A percentile compares a stretch with the other conserved stretches of the same genome.
These are phyloP conservation scores for Pseudogymnoascus sp. DNA, from an alignment of 2,329 filamentous ascomycete genomes.

Conservation along the genomic window DNA sequence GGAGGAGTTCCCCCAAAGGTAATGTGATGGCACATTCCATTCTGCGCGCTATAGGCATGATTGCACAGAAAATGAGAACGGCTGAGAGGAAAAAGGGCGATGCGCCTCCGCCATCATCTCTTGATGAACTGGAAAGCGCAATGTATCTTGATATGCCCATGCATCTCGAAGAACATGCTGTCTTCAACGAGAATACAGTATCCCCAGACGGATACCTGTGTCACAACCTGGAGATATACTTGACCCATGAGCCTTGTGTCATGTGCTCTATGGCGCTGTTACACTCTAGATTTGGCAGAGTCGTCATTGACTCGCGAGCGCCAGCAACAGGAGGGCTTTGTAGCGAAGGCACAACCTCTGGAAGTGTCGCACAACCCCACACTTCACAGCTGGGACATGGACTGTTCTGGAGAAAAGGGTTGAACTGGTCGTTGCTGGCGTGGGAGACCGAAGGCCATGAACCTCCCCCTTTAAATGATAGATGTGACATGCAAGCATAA, in stretches of 20 bases:
- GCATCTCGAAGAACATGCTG: slow-evolving; percentile 52
- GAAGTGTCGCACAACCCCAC: slow-evolving; percentile 19
- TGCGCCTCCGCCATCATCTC: slow-evolving; percentile 4
- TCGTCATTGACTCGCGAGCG: slow-evolving; percentile 75
- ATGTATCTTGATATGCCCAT: slow-evolving; percentile 62
- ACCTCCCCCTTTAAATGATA: slow-evolving; percentile 1
- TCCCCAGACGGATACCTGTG: slow-evolving; percentile 81
- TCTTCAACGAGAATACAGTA: slow-evolving; percentile 56
- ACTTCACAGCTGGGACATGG: slow-evolving; percentile 53
- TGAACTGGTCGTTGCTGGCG: slow-evolving; percentile 78
- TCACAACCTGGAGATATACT: slow-evolving; percentile 84
- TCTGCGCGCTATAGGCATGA: slow-evolving; percentile 73
- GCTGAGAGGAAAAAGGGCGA: slow-evolving; percentile 20
- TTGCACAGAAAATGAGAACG: slow-evolving; percentile 48
- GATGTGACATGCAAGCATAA: slow-evolving; percentile 6
- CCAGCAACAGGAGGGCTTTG: slow-evolving; percentile 72
- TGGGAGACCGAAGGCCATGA: slow-evolving; percentile 45
- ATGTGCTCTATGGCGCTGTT: slow-evolving; percentile 97
- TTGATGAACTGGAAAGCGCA: slow-evolving; percentile 38
- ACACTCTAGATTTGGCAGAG: slow-evolving; percentile 82
- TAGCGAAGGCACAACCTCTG: slow-evolving; percentile 51
- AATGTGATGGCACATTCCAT: slow-evolving; percentile 74
- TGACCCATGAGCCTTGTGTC: slow-evolving; percentile 91
- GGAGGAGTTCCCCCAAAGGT: slow-evolving; percentile 42
- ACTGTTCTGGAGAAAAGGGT: slow-evolving; percentile 63